Evolutionary conservation across 805 yeast species (phyloP), one percentile per base, ranked within the genome.

Genomic region (Blastobotrys terrestris): DNA sequence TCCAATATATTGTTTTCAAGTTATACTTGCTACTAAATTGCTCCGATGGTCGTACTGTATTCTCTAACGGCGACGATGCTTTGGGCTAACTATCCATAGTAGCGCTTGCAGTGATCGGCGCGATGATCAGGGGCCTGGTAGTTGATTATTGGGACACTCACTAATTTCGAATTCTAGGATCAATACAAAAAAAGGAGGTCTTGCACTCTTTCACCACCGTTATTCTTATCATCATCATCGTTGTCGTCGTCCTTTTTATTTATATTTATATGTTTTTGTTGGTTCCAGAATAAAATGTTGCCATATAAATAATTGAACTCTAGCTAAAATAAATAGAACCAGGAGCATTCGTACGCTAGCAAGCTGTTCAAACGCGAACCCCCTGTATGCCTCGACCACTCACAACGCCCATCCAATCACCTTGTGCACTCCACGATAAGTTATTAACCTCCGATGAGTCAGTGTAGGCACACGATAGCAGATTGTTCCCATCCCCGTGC

Each of bases 381-480:
- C 82, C 84, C 63, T 85, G 91, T 58, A 85, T 77, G 1, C 84
- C 81, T 55, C 79, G 79, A 2, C 91, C 92, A 53, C 80, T 72
- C 20, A 83, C 81, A 6, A 80, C 79, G 2, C 95, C 96, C 58
- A 88, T 74, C 95, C 95, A 89, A 57, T 83, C 84, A 13, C 92
- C 96, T 19, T 70, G 67, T 5, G 77, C 76, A 50, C 76, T 75
- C 95, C 96, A 89, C 45, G 84, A 73, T 13, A 84, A 82, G 61
- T 83, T 80, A 68, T 90, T 91, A 18, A 90, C 77, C 67, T 91
- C 97, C 58, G 79, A 67, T 2, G 77, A 75, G 54, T 83, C 91
- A 41, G 77, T 75, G 64, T 78, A 84, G 5, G 81, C 83, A 54
- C 76, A 72, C 5, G 55, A 14, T 4, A 49, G 51, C 31, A 35